These are phyloP conservation scores for Erysimum cheiri DNA, from an alignment of 441 rosid genomes.

Conservation along the genomic window DNA sequence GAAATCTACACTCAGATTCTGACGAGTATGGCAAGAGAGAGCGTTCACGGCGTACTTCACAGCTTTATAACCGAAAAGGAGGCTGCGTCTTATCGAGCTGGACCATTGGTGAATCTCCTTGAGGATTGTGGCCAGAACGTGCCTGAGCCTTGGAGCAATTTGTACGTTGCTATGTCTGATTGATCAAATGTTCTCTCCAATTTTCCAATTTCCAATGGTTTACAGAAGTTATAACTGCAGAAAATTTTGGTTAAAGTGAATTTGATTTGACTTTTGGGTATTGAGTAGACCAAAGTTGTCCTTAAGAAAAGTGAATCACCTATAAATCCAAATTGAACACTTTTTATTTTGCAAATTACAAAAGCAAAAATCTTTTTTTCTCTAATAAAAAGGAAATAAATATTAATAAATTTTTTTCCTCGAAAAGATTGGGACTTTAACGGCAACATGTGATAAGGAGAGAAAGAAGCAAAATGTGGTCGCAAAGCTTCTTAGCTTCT, in stretches of 20 bases:
- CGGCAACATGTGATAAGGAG: constrained; percentile 26
- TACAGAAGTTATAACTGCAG: constrained; percentile 20
- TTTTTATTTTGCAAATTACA: too few relatives aligned
- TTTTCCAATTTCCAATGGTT: neutral
- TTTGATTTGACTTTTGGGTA: neutral
- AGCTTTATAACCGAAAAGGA: constrained; percentile 56
- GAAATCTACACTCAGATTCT: constrained; percentile 52
- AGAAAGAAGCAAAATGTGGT: constrained; percentile 37
- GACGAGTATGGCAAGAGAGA: constrained; percentile 59
- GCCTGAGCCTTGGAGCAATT: constrained; percentile 52
- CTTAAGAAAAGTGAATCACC: too few relatives aligned
- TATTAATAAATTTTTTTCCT: neutral
- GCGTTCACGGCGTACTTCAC: constrained; percentile 51
- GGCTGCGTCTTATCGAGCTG: constrained; percentile 37
- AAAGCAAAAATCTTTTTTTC: neutral
- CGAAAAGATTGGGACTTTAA: constrained; percentile 7
- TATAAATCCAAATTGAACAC: too few relatives aligned
- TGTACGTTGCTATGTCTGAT: constrained; percentile 37
- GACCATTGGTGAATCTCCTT: constrained; percentile 52
- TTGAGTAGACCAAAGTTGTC: constrained; percentile 8
- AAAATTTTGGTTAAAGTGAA: constrained; percentile 22
- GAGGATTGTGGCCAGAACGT: constrained; percentile 61
- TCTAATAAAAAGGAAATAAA: too few relatives aligned
- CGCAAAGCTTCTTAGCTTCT: constrained; percentile 38
- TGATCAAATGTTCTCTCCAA: constrained; percentile 9